Conservation (phyloP, 2,329 filamentous ascomycete species). For the Fusarium ambrosium region DNA sequence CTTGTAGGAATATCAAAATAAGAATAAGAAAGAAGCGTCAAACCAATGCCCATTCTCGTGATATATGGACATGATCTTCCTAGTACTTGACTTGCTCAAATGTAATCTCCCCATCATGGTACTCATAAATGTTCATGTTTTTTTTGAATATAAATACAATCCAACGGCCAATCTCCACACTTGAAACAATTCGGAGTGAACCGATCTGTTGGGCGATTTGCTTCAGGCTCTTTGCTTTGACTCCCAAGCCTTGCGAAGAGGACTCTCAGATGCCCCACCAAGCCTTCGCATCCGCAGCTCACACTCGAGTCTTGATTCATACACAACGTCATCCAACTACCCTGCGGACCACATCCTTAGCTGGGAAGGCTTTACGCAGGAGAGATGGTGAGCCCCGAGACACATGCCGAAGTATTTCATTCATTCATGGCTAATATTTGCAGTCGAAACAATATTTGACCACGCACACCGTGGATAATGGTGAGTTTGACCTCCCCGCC, state of each 20-base stretch:
- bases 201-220: background rate
- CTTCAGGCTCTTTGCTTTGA: conserved; percentile 1
- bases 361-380: background rate
- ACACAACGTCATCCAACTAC: conserved; percentile 44
- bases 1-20: conserved; percentile 49
- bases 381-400: conserved; percentile 46
- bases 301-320: conserved; percentile 40
- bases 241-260: conserved; percentile 23
- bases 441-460: conserved; percentile 99
- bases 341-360: conserved; percentile 11
- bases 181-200: background rate
- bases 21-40: conserved; percentile 14
- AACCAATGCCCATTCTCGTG: background rate
- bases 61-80: background rate
- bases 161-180: background rate
- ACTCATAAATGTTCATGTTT: background rate
- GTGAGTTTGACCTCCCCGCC: conserved; percentile 63
- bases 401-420: background rate
- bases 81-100: background rate
- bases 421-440: conserved; percentile 13
- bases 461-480: conserved; percentile 89
- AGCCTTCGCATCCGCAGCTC: conserved; percentile 26
- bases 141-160: background rate
- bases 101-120: background rate
- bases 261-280: conserved; percentile 40